Conservation (phyloP, 805 yeast species). For the Pichia eremophila region DNA sequence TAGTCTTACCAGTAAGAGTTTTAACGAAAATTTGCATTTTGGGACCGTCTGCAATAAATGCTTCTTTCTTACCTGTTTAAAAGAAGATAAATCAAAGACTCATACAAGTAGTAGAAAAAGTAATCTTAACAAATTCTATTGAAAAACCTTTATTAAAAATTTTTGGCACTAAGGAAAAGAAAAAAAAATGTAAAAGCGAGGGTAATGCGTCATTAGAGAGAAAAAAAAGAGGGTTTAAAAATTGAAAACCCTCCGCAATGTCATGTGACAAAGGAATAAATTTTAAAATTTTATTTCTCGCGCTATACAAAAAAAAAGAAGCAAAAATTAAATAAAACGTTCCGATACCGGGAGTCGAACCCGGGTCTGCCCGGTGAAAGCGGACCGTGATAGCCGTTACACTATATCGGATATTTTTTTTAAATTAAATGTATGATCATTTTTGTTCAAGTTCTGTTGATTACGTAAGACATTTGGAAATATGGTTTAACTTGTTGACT, state of each 20-base stretch:
- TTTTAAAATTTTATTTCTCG: too few species aligned
- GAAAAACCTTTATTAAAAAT: too few species aligned
- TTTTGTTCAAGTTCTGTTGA: too few species aligned
- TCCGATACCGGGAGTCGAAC: conserved; percentile 86
- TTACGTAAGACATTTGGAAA: too few species aligned
- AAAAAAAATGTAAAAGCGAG: too few species aligned
- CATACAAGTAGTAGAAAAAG: not conserved
- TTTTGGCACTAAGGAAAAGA: too few species aligned
- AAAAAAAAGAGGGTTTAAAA: too few species aligned
- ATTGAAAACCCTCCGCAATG: not conserved
- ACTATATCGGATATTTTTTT: conserved; percentile 51
- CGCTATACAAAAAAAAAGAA: not conserved
- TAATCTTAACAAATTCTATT: too few species aligned
- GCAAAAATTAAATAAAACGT: conserved; percentile 9
- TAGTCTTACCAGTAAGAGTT: conserved; percentile 54
- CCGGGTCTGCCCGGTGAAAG: conserved; percentile 83
- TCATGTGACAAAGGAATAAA: not conserved
- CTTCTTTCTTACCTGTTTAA: conserved; percentile 29
- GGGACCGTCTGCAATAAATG: conserved; percentile 30
- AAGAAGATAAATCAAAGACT: not conserved
- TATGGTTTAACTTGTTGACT: too few species aligned
- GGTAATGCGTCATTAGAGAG: too few species aligned
- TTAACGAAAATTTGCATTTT: conserved; percentile 50
- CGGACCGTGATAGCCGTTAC: conserved; percentile 83
- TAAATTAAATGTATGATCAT: too few species aligned